Evolutionary conservation across 495 filamentous ascomycete genomes (phyloP).

Genomic region (Penicillium flavigenum): DNA sequence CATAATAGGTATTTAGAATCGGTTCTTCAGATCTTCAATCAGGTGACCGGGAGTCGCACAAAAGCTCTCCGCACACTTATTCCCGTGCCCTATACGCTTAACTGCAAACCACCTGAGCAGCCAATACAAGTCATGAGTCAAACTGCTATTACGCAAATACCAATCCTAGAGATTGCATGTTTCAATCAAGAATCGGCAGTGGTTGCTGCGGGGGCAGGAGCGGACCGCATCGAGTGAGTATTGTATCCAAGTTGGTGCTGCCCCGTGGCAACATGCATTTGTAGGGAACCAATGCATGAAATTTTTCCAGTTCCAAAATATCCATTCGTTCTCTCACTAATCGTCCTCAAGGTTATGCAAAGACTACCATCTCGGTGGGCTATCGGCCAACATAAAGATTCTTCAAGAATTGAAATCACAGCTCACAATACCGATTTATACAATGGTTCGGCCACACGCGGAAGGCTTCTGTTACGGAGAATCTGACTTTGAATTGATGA

Average conservation of each 20-base stretch:
- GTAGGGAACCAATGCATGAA: background rate
- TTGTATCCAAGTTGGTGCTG: background rate
- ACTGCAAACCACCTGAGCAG: background rate
- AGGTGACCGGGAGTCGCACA: background rate
- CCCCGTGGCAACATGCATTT: background rate
- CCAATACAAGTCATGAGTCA: background rate
- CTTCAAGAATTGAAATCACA: constrained; percentile 26
- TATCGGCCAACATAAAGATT: constrained; percentile 19
- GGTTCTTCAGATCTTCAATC: background rate
- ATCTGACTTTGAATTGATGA: constrained; percentile 43
- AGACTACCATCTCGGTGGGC: constrained; percentile 36
- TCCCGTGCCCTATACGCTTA: background rate
- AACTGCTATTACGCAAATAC: background rate
- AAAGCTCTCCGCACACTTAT: background rate
- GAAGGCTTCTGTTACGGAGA: constrained; percentile 42
- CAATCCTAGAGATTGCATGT: constrained; percentile 50
- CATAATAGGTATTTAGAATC: background rate
- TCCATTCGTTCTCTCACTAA: constrained; percentile 6
- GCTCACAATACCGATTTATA: constrained; percentile 43
- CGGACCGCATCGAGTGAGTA: constrained; percentile 50
- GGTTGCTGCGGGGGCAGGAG: constrained; percentile 39
- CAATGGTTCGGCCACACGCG: constrained; percentile 51
- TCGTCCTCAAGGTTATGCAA: constrained; percentile 21
- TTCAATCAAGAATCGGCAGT: constrained; percentile 46
- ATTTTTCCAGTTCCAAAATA: background rate